These are phyloP conservation scores for Eucalyptus decipiens DNA, from an alignment of 345 rosid genomes.

Conservation along the genomic window DNA sequence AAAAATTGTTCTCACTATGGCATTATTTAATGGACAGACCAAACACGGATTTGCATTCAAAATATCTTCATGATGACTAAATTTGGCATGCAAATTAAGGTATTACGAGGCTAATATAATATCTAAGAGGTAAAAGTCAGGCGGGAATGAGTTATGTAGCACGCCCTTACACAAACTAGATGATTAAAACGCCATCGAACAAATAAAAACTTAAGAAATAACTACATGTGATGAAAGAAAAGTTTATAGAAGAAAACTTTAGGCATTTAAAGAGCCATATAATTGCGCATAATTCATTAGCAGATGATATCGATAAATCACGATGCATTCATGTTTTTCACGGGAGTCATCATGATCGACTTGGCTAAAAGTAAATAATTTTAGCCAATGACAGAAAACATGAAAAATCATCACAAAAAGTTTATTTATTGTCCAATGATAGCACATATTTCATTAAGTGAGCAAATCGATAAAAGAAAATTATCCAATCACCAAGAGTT, in stretches of 20 bases:
- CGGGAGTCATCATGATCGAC: not conserved
- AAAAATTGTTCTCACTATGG: accelerated
- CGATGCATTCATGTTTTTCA: not conserved
- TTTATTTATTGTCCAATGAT: not conserved
- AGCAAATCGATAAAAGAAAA: not conserved
- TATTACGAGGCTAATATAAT: not conserved
- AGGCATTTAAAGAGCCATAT: not conserved
- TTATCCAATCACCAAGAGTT: not conserved
- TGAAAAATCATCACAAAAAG: not conserved
- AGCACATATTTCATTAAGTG: not conserved
- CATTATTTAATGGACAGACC: not conserved
- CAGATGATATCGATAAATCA: not conserved
- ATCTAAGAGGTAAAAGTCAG: not conserved
- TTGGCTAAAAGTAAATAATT: not conserved
- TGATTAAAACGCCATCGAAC: too few species aligned
- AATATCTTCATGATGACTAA: not conserved
- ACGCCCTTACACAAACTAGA: too few species aligned
- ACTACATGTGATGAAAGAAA: not conserved
- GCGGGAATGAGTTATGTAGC: not conserved
- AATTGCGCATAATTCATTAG: not conserved
- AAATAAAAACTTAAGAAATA: too few species aligned
- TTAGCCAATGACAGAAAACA: not conserved
- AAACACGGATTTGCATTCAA: not conserved
- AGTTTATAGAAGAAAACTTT: not conserved
- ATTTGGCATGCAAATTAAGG: not conserved